Percentiles rank a stretch among this genome's conserved stretches.
Conservation (phyloP, 495 filamentous ascomycete genomes). For the Aspergillus nanangensis region DNA sequence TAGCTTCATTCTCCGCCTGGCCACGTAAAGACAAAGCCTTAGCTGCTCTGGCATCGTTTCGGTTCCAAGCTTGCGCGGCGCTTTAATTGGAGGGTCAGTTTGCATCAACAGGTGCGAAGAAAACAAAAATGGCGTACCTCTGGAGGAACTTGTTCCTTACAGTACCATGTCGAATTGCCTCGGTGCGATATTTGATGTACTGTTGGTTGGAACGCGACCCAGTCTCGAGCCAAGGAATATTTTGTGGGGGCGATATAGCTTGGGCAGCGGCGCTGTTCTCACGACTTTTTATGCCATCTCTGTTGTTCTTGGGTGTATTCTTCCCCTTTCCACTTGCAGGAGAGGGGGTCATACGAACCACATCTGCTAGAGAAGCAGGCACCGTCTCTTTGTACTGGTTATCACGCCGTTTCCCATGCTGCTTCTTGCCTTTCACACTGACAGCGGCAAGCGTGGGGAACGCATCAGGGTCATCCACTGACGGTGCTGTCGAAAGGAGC, state of each 20-base stretch:
- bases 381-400: slow-evolving; percentile 55
- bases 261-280: slow-evolving; percentile 78
- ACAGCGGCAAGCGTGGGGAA: slow-evolving; percentile 90
- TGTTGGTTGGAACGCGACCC: slow-evolving; percentile 86
- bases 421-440: slow-evolving; percentile 76
- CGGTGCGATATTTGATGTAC: slow-evolving; percentile 88
- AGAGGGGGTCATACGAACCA: slow-evolving; percentile 89
- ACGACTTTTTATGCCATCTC: slow-evolving; percentile 48
- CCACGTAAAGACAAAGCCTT: slow-evolving; percentile 92
- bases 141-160: slow-evolving; percentile 96
- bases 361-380: slow-evolving; percentile 85
- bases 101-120: slow-evolving; percentile 18
- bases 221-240: slow-evolving; percentile 96
- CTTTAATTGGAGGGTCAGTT: slow-evolving; percentile 38
- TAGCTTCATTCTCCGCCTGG: slow-evolving; percentile 92
- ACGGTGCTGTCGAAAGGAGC: slow-evolving; percentile 61
- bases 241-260: slow-evolving; percentile 80
- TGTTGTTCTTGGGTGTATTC: slow-evolving; percentile 36
- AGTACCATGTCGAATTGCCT: slow-evolving; percentile 94
- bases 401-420: slow-evolving; percentile 74
- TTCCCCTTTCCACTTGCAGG: slow-evolving; percentile 54
- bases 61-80: slow-evolving; percentile 99
- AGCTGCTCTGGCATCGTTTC: slow-evolving; percentile 92
- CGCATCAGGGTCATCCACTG: slow-evolving; percentile 90
- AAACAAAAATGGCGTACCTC: slow-evolving; percentile 55